These are phyloP conservation scores for Spinacia oleracea DNA, from an alignment of 179 eudicot genomes.

Conservation along the genomic window DNA sequence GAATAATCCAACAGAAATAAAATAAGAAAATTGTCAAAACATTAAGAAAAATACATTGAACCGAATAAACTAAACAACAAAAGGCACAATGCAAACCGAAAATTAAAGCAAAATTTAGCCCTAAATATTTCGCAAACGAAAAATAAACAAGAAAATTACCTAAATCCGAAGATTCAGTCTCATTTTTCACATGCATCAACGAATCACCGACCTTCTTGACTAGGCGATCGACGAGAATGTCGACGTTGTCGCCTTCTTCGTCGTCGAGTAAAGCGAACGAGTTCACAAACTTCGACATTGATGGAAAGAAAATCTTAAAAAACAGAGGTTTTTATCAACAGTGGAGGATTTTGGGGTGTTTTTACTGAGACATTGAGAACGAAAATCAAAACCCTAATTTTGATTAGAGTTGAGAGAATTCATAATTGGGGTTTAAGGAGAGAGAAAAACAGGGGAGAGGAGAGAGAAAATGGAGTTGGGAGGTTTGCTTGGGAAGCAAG, in stretches of 20 bases:
- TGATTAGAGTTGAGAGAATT: neutral
- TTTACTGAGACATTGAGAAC: neutral
- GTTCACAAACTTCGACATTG: slow-evolving; percentile 30
- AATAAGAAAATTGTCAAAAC: neutral
- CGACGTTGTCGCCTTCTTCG: slow-evolving; percentile 35
- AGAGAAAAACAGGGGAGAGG: neutral
- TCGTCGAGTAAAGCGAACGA: slow-evolving; percentile 38
- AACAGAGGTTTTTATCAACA: slow-evolving; percentile 11
- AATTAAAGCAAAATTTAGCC: neutral
- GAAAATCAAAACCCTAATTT: slow-evolving; percentile 18
- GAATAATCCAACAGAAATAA: neutral
- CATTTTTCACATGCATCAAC: neutral
- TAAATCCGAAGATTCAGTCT: neutral
- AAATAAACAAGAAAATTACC: neutral
- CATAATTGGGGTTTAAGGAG: neutral
- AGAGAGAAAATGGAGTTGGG: neutral
- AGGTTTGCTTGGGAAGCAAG: slow-evolving; percentile 29
- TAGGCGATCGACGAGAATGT: slow-evolving; percentile 22
- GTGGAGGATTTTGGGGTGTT: neutral
- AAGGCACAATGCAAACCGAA: neutral
- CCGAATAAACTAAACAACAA: neutral
- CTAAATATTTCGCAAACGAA: neutral
- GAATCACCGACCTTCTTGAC: slow-evolving; percentile 22
- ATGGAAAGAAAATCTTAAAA: neutral
- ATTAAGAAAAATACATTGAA: neutral